Base-by-base conservation (phyloP, 2,329 filamentous ascomycete species). In the Pseudocercospora eumusae region DNA sequence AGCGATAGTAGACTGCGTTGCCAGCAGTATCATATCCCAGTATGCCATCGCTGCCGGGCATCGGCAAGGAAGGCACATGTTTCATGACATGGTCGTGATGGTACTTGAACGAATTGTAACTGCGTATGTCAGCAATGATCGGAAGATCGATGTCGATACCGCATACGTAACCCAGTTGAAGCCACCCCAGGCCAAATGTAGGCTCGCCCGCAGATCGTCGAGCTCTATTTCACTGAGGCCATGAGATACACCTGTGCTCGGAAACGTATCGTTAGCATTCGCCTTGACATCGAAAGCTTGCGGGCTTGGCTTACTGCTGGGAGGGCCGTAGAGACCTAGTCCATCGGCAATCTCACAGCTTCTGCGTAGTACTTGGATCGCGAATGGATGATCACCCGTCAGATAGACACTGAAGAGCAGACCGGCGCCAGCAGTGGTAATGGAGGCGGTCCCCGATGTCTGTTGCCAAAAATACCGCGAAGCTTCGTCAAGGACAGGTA, bases 111-210 rank as follows among this genome's bases (percentile, higher is more conserved):
- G 18, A 9, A 13, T 45, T 45, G 21, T 20, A 45, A 13, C 42
- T 45, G 42, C n/a, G 9, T 7, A 21, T 45, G 18, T 45, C 42
- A 45, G 42, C 42, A 23, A 18, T 15, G 11, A 13, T 21, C 18
- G 8, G 10, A 23, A 4, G 18, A 21, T 23, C 18, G 18, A 23
- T 45, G 42, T 23, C 11, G 4, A 23, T 21, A 3, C 9, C 18
- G 42, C 42, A 45, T 45, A 45, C 42, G 42, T 45, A 3, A 45
- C 42, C 42, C 42, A 45, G 21, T 45, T 45, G 42, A 45, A 45
- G 8, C n/a, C n/a, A 23, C 18, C 42, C 42, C 42, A 45, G 6
- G 42, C n/a, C 8, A 45, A 13, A 23, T 23, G 21, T 10, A 23
- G 21, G 9, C 18, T 45, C 42, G 21, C 21, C 6, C 21, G 42